Conservation (phyloP, 306 rosid genomes). For the Clitoria ternatea region DNA sequence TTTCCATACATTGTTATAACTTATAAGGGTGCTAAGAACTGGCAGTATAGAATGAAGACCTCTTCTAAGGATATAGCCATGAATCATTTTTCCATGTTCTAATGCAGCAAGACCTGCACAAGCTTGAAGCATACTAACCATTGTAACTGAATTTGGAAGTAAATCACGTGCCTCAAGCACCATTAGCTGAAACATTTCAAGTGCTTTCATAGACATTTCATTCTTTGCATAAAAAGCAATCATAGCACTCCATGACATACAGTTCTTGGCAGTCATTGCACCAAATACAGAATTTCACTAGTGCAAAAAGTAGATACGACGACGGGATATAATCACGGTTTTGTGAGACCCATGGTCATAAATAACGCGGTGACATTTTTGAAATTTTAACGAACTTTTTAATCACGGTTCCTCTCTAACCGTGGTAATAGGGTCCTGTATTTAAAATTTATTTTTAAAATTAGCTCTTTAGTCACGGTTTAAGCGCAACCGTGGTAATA, state of each 20-base stretch:
- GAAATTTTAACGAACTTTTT: too few species aligned
- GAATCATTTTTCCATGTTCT: constrained; percentile 81
- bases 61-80: constrained; percentile 80
- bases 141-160: constrained; percentile 84
- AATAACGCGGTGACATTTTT: too few species aligned
- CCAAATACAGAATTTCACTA: constrained; percentile 60
- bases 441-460: too few species aligned
- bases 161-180: constrained; percentile 51
- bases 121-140: constrained; percentile 93
- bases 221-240: constrained; percentile 83
- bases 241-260: constrained; percentile 95
- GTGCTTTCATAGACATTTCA: constrained; percentile 67
- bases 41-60: constrained; percentile 86
- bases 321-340: too few species aligned
- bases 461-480: too few species aligned
- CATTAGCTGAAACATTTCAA: constrained; percentile 75
- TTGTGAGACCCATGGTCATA: too few species aligned
- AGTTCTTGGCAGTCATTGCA: constrained; percentile 64
- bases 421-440: too few species aligned
- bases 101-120: constrained; percentile 78
- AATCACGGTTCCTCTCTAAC: too few species aligned
- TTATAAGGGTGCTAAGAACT: constrained; percentile 65
- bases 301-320: too few species aligned
- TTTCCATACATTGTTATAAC: constrained; percentile 81
- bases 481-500: too few species aligned